Evolutionary conservation across 2,329 filamentous ascomycete species (phyloP), one percentile per base, ranked within the genome.

Genomic region (Pseudopyricularia javanii): DNA sequence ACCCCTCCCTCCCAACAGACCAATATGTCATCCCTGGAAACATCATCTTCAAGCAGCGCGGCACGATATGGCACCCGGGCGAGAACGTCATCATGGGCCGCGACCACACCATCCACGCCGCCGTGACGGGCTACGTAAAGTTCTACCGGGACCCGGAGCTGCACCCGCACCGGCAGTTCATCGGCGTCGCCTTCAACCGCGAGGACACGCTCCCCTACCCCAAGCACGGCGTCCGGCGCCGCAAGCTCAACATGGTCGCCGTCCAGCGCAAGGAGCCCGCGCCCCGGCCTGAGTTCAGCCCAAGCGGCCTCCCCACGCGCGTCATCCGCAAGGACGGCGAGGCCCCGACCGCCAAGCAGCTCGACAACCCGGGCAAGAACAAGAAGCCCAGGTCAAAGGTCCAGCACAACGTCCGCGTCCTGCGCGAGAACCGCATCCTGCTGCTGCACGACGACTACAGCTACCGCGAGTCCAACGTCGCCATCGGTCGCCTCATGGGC

Each of bases 21-120:
- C 86, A 96, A 73, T 95, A 85, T 68, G 93, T 98, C 34, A 86
- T 95, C 54, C 86, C 91, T 4, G 93, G 93, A 53, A 97, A 95
- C 74, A 98, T 98, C 70, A 87, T 98, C 71, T 98, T 93, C 80
- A 90, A 89, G 66, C 93, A 98, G 70, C 85, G 91, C 63, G 93
- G 93, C 61, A 94, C 93, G 4, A 80, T 84, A 63, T 98, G 93
- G 93, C 91, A 85, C 67, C 86, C 93, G 1, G 93, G 93, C 62
- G 93, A 97, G 67, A 97, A 98, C 71, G 88, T 87, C 68, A 87
- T 84, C 62, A 91, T 97, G 75, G 93, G 93, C 50, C 86, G 93
- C 56, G 91, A 98, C 68, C 93, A 97, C 74, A 97, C 91, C 50
- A 94, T 98, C 66, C 95, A 88, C 69, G 83, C 93, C 52, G 84